These are phyloP conservation scores for Magnaporthiopsis poae DNA, from an alignment of 2,329 filamentous ascomycete genomes.

Conservation along the genomic window DNA sequence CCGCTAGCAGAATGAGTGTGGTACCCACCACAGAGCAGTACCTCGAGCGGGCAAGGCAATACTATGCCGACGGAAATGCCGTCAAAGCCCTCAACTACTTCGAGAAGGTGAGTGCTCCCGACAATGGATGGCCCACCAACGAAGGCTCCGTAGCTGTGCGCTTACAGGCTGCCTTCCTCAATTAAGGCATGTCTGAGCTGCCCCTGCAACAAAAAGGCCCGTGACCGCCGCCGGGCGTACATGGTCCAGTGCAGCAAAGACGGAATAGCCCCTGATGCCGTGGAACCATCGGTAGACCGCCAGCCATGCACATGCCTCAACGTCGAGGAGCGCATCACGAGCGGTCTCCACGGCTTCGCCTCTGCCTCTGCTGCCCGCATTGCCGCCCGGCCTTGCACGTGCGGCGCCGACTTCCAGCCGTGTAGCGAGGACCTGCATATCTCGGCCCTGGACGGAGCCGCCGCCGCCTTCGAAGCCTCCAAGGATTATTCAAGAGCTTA, in stretches of 20 bases:
- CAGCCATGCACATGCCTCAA: neutral
- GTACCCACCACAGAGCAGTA: slow-evolving; percentile 6
- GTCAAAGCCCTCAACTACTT: slow-evolving; percentile 4
- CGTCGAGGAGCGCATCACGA: neutral
- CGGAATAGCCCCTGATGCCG: neutral
- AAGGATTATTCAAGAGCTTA: slow-evolving; percentile 1
- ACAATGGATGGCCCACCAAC: too few relatives aligned
- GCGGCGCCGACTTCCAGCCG: neutral
- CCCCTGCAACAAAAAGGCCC: slow-evolving; percentile 4
- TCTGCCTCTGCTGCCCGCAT: neutral
- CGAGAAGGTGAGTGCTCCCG: slow-evolving; percentile 2
- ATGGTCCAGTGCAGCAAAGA: neutral
- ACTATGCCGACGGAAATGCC: slow-evolving; percentile 1
- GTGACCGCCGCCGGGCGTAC: neutral
- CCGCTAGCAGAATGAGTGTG: too few relatives aligned
- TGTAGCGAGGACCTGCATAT: slow-evolving; percentile 2
- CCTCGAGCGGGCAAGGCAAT: slow-evolving; percentile 4
- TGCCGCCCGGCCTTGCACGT: slow-evolving; percentile 1
- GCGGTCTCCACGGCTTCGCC: neutral
- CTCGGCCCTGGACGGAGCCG: slow-evolving; percentile 1
- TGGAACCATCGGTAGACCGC: neutral
- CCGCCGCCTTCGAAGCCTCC: slow-evolving; percentile 2
- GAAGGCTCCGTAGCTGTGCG: too few relatives aligned
- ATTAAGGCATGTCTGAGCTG: slow-evolving; percentile 3
- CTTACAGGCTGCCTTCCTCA: neutral